Conservation (phyloP, 257 asterid genomes). For the Datura wrightii region DNA sequence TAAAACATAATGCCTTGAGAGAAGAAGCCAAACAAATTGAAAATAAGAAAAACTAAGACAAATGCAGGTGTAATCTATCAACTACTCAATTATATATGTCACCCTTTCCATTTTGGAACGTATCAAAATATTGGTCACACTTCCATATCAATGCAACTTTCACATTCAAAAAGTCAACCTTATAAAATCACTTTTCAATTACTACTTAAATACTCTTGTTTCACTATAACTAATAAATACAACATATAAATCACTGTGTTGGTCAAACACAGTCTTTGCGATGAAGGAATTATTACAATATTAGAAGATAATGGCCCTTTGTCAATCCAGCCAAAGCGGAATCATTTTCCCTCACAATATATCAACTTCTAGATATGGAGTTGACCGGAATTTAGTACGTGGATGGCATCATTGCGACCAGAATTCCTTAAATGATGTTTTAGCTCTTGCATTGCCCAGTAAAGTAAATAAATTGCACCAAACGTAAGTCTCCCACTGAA, state of each 20-base stretch:
- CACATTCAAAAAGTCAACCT: not conserved
- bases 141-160: not conserved
- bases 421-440: not conserved
- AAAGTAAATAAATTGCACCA: not conserved
- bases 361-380: not conserved
- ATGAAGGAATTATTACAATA: not conserved
- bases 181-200: not conserved
- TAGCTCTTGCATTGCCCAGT: not conserved
- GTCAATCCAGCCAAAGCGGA: not conserved
- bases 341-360: not conserved
- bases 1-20: constrained; percentile 23
- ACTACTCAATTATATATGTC: not conserved
- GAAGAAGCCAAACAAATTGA: not conserved
- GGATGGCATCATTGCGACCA: not conserved
- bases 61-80: not conserved
- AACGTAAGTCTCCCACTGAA: not conserved
- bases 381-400: not conserved
- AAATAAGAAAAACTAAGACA: not conserved
- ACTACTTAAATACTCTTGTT: not conserved
- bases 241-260: not conserved
- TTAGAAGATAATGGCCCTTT: not conserved
- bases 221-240: not conserved
- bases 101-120: not conserved
- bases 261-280: not conserved
- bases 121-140: not conserved